Conservation (phyloP, 2,329 filamentous ascomycete genomes). For the Diaporthe caulivora region DNA sequence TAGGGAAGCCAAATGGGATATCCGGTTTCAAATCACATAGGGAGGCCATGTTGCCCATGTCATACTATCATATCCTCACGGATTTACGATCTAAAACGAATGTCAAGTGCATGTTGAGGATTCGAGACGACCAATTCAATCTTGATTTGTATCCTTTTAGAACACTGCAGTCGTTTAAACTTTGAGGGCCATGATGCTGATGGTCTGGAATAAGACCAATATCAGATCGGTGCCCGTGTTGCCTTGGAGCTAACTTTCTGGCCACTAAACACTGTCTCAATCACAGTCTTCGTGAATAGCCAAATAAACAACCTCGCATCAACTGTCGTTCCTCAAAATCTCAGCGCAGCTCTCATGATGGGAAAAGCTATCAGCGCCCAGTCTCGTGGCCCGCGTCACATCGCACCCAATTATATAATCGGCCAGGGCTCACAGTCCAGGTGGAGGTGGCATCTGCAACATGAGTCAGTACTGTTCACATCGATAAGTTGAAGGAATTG, state of each 20-base stretch:
- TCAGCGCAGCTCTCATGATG: background rate
- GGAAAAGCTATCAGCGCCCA: background rate
- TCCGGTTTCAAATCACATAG: background rate
- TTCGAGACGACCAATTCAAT: background rate
- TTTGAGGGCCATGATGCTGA: background rate
- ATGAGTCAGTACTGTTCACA: conserved; percentile 40
- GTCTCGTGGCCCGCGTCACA: background rate
- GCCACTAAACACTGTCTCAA: background rate
- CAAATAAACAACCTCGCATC: background rate
- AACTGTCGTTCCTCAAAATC: background rate
- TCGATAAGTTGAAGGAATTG: conserved; percentile 9
- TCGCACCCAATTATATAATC: background rate
- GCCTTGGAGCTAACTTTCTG: background rate
- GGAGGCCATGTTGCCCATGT: background rate
- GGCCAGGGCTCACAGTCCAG: conserved; percentile 58
- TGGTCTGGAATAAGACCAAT: background rate
- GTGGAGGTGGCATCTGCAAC: conserved; percentile 66
- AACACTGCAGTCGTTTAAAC: background rate
- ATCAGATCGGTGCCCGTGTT: background rate
- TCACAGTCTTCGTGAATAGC: background rate
- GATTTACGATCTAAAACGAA: background rate
- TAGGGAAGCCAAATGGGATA: background rate
- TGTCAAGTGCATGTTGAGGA: conserved; percentile 1
- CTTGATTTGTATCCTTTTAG: background rate
- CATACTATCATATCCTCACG: background rate